phyloP scores from a whole-genome alignment of 768 basidiomycete species.

The Glaciozyma martinii region DNA sequence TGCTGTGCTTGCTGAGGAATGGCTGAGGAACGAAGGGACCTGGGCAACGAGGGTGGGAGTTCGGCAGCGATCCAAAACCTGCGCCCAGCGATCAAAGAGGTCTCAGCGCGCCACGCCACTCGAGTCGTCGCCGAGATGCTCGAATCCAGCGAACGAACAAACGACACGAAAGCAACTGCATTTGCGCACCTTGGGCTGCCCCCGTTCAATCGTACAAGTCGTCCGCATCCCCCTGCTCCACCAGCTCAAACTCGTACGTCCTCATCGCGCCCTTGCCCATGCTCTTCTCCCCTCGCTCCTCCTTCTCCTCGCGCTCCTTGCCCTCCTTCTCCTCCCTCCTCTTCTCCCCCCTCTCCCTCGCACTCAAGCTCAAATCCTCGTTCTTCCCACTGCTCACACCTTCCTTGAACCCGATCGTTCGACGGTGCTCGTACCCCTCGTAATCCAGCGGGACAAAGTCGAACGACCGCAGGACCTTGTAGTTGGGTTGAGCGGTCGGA shows the following conservation, averaged over 20 bases:
- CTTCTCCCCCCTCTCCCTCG: conserved; percentile 14
- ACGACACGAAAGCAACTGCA: too few species aligned
- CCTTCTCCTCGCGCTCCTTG: not conserved
- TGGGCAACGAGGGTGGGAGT: too few species aligned
- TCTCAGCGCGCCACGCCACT: too few species aligned
- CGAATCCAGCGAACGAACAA: too few species aligned
- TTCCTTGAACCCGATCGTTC: conserved; percentile 76
- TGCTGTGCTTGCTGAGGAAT: too few species aligned
- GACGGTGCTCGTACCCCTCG: conserved; percentile 83
- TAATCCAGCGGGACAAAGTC: conserved; percentile 60
- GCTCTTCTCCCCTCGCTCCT: not conserved
- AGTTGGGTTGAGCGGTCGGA: conserved; percentile 37
- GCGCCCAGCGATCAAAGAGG: too few species aligned
- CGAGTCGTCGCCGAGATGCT: too few species aligned
- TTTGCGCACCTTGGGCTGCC: too few species aligned
- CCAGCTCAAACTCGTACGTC: conserved; percentile 30
- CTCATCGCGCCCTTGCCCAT: conserved; percentile 6
- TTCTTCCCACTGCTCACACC: conserved; percentile 56
- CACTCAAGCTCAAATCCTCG: conserved; percentile 48
- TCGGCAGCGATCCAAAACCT: too few species aligned
- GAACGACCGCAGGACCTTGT: conserved; percentile 67
- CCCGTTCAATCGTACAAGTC: conserved; percentile 1
- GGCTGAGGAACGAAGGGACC: too few species aligned
- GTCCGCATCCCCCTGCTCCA: conserved; percentile 1
- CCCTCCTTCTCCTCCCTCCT: not conserved